Percentiles rank a stretch among this genome's conserved stretches.
Conservation (phyloP, 73 alveolate species). For the Paramecium biaurelia region DNA sequence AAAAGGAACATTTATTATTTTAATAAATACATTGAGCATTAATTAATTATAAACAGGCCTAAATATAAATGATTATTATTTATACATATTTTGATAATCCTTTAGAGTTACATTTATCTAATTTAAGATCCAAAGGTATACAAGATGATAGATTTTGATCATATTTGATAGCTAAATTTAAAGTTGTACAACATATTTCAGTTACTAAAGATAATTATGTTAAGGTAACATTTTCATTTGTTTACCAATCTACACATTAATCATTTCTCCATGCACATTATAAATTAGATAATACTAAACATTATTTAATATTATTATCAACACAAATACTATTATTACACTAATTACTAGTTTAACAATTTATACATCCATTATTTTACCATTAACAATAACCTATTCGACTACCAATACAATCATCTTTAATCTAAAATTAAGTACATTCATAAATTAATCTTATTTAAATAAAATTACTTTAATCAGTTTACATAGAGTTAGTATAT, state of each 20-base stretch:
- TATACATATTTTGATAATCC: conserved; percentile 7
- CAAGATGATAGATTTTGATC: neutral
- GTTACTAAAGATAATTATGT: neutral
- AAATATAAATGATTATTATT: neutral
- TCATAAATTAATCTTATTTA: conserved; percentile 11
- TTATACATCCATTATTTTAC: neutral
- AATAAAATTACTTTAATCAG: neutral
- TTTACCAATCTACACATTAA: neutral
- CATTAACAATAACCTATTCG: neutral
- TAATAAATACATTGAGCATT: neutral
- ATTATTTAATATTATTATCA: neutral
- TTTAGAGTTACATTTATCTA: neutral
- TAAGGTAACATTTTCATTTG: neutral
- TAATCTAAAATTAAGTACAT: neutral
- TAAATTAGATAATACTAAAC: neutral
- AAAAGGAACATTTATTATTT: neutral
- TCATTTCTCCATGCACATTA: conserved; percentile 26
- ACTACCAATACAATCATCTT: neutral
- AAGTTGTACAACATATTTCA: neutral
- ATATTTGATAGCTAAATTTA: neutral
- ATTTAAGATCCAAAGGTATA: neutral
- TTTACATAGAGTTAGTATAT: neutral
- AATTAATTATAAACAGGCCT: neutral
- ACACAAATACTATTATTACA: neutral
- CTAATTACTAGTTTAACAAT: neutral